Evolutionary conservation across 345 rosid species (phyloP).

Genomic region (Capsella bursapastoris): DNA sequence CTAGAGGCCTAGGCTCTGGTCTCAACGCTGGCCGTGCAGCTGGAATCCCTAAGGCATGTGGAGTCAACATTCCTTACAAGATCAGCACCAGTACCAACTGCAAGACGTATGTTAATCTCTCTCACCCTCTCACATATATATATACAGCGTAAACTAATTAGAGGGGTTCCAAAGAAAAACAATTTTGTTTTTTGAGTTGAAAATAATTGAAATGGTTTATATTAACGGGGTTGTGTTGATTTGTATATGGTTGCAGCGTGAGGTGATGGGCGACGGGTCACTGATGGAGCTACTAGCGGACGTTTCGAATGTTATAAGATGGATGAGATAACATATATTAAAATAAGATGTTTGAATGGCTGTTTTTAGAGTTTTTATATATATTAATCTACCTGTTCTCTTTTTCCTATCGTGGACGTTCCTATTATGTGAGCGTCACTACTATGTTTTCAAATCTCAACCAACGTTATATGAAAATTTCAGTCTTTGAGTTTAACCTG

Average conservation of each 20-base stretch:
- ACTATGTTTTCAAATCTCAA: neutral
- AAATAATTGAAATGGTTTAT: neutral
- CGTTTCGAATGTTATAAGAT: slow-evolving; percentile 20
- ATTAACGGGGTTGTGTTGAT: slow-evolving; percentile 15
- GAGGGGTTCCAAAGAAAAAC: too few relatives aligned
- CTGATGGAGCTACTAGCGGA: slow-evolving; percentile 28
- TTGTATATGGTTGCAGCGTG: slow-evolving; percentile 36
- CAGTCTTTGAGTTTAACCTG: slow-evolving; percentile 17
- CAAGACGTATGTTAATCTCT: slow-evolving; percentile 35
- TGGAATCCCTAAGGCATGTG: slow-evolving; percentile 31
- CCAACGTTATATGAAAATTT: slow-evolving; percentile 19
- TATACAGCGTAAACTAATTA: too few relatives aligned
- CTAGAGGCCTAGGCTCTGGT: slow-evolving; percentile 2
- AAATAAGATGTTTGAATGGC: slow-evolving; percentile 31
- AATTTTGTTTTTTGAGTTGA: neutral
- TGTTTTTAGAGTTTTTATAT: slow-evolving; percentile 13
- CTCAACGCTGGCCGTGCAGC: slow-evolving; percentile 30
- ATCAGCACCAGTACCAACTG: slow-evolving; percentile 47
- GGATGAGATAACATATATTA: slow-evolving; percentile 25
- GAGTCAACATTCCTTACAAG: slow-evolving; percentile 36
- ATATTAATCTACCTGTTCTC: neutral
- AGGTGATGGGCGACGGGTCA: slow-evolving; percentile 24
- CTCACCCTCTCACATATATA: neutral
- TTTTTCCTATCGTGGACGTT: neutral
- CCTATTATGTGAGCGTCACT: slow-evolving; percentile 17